Conservation (phyloP, 116 monocot species). For the Posidonia oceanica region DNA sequence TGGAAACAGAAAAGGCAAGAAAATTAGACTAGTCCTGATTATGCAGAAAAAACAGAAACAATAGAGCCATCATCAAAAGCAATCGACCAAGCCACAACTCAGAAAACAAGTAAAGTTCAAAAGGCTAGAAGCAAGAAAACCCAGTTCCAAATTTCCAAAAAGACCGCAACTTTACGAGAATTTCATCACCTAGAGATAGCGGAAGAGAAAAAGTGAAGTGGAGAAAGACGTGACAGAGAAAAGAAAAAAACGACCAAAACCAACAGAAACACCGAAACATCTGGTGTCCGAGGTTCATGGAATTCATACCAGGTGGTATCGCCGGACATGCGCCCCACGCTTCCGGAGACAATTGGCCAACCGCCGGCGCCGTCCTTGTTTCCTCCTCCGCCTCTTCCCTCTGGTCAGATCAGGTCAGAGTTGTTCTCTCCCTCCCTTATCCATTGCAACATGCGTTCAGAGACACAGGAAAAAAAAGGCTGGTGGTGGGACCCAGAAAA, state of each 20-base stretch:
- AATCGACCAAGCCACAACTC: no score
- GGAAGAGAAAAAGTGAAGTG: background rate
- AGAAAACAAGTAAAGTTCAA: no score
- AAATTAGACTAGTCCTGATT: no score
- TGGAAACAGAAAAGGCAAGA: background rate
- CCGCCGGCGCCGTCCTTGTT: background rate
- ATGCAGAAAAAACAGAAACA: no score
- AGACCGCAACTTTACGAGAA: background rate
- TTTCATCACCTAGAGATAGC: background rate
- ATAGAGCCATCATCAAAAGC: no score
- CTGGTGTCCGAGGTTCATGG: background rate
- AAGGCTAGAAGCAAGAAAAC: background rate
- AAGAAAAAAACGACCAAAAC: background rate
- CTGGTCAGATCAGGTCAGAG: background rate
- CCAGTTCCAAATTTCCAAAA: background rate
- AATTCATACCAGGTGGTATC: background rate
- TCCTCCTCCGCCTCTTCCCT: background rate
- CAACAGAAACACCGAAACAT: background rate
- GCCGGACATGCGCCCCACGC: background rate
- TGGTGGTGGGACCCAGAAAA: no score
- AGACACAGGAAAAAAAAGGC: no score
- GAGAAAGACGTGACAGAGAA: background rate
- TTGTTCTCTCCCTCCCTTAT: background rate
- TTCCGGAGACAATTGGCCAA: background rate
- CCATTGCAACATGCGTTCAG: no score